Evolutionary conservation across 192 early-diverging fungal species (phyloP), one percentile per base, ranked within the genome.

Genomic region (Chytriomyces sp.): DNA sequence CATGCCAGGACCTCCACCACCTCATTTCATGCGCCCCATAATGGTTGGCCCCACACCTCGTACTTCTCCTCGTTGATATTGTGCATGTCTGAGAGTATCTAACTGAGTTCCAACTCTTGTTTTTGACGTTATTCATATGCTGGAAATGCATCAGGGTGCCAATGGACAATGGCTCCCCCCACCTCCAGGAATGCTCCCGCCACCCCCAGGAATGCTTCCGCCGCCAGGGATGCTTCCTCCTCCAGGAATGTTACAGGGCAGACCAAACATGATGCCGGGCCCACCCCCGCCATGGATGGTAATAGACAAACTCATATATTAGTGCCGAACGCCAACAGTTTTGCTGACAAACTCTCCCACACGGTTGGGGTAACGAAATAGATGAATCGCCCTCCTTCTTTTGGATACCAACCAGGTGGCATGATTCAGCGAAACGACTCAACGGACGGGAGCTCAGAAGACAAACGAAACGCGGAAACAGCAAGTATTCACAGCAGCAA

Each of bases 201-300:
- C 61, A 18, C 73, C 73, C 20, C 63, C 73, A 28, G 73, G 73
- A 24, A 65, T 75, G 73, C 10, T 45, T n/a, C 60, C 71, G 24
- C 73, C 73, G 18, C 73, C 73, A 7, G 73, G 73, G 66, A 75
- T 75, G 73, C 18, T 20, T 20, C 20, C 20, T 35, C 61, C 46
- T 7, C 61, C 72, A n/a, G 45, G 18, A 20, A 11, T 26, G 18
- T 45, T 63, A 13, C 26, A 43, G n/a, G 73, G 62, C 18, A n/a
- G 61, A 47, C 73, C 73, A 7, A 44, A 61, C 26, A 75, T 75
- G 61, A 64, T 75, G 43, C 64, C 73, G 4, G 73, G 73, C 7
- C 73, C 73, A 18, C 73, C 73, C 10, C 73, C 73, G 7, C 73
- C 61, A 5, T 75, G 73, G 73, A 75, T 75, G 73, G 73, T 75